Evolutionary conservation across 2,329 filamentous ascomycete genomes (phyloP), one percentile per base, ranked within the genome.

Genomic region (Fusarium xylarioides): DNA sequence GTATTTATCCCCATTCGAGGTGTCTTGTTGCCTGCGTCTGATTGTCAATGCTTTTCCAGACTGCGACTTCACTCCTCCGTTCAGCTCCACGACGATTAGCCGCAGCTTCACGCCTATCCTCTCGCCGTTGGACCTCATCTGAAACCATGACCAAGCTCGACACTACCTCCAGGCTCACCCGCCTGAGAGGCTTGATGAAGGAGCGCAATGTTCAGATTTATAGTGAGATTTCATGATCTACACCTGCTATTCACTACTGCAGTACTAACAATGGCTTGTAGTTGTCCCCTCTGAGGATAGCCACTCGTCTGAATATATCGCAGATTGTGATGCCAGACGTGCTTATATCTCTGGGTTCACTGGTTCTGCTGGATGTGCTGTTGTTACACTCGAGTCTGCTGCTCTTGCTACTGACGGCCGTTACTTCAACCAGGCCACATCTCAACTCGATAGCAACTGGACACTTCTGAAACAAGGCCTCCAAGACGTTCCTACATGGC

Each of bases 271-370:
- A 28, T 18, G 75, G 53, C 49, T 26, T 62, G 50, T 80, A 98
- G 95, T 99, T 80, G 90, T 98, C 11, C 96, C 96, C 2, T 98
- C 95, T 38, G 96, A 98, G 88, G 96, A 99, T 82, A 95, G 94
- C 80, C 96, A 99, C 82, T 94, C 95, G 76, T 98, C 95, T 75
- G 96, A 99, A 85, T 99, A 99, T 83, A 98, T 98, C 82, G 96
- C 96, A 56, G 91, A 92, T n/a, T 97, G 94, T 81, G 96, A 99
- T 85, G 95, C 89, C 69, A 91, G 96, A 75, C 91, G 96, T 86
- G 94, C 92, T 80, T 98, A 92, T 79, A 97, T 99, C 76, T 95
- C 91, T 69, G 95, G 96, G 32, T 99, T 99, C 83, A 94, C 94
- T 66, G 96, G 96, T 62, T 99, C 96, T 15, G 95, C 96, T 47